Evolutionary conservation across 1,139 yeast genomes (phyloP).

Genomic region (Fermentozyma sake): DNA sequence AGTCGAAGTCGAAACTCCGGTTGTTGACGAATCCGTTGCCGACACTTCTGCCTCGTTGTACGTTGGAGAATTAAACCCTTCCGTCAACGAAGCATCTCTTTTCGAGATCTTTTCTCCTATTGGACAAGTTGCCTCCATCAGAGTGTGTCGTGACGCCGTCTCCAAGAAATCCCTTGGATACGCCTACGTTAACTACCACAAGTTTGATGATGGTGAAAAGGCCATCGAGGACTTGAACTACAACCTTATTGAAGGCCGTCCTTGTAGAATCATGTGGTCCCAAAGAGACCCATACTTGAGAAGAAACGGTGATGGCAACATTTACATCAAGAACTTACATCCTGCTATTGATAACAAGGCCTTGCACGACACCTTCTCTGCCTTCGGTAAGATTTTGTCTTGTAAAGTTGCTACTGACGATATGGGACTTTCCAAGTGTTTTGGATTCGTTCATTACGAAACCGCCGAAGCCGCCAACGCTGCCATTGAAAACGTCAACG

Average conservation of each 20-base stretch:
- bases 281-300: conserved; percentile 97
- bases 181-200: conserved; percentile 96
- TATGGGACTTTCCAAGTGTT: conserved; percentile 88
- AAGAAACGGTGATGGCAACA: conserved; percentile 95
- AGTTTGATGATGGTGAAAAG: conserved; percentile 83
- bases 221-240: conserved; percentile 97
- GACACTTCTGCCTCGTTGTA: conserved; percentile 82
- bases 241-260: conserved; percentile 88
- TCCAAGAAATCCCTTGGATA: conserved; percentile 96
- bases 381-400: conserved; percentile 93
- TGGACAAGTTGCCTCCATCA: conserved; percentile 94
- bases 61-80: conserved; percentile 94
- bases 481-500: conserved; percentile 96
- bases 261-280: conserved; percentile 99
- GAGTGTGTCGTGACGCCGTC: conserved; percentile 98
- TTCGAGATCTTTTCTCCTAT: conserved; percentile 93
- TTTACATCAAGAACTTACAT: conserved; percentile 97
- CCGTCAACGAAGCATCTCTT: conserved; percentile 90
- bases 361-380: conserved; percentile 94
- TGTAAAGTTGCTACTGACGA: conserved; percentile 98
- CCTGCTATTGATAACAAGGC: conserved; percentile 99
- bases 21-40: conserved; percentile 30
- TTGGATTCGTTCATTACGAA: conserved; percentile 97
- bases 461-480: conserved; percentile 88
- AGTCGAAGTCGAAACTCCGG: conserved; percentile 18